Conservation (phyloP, 441 rosid species). For the Brassica hybrid region DNA sequence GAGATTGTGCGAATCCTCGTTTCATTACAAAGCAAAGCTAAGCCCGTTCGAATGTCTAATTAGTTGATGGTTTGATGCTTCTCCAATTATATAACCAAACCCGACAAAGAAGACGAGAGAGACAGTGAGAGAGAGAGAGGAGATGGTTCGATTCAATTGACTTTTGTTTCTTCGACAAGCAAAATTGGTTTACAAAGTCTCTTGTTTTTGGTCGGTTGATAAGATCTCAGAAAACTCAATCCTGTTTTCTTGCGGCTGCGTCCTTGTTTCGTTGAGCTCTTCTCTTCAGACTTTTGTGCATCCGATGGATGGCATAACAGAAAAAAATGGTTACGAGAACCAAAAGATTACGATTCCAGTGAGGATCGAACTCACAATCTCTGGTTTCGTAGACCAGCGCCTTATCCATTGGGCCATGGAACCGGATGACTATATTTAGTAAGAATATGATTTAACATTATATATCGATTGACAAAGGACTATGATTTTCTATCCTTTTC, state of each 20-base stretch:
- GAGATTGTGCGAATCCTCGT: constrained; percentile 71
- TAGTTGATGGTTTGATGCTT: constrained; percentile 9
- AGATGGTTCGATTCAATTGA: constrained; percentile 8
- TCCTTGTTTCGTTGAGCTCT: background rate
- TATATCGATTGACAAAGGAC: too few species aligned
- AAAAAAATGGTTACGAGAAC: too few species aligned
- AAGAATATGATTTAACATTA: too few species aligned
- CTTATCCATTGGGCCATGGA: constrained; percentile 99
- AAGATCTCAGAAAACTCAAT: background rate
- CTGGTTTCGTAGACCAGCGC: constrained; percentile 99
- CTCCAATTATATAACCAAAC: constrained; percentile 9
- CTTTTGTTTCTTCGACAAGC: constrained; percentile 7
- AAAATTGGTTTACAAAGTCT: background rate
- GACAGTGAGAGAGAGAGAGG: too few species aligned
- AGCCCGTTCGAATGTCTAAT: background rate
- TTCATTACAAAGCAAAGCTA: constrained; percentile 57
- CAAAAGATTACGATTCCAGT: constrained; percentile 44
- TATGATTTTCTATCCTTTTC: too few species aligned
- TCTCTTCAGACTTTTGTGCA: too few species aligned
- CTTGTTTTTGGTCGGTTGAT: background rate
- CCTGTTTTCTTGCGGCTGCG: constrained; percentile 32
- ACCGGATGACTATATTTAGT: background rate
- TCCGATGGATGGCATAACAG: too few species aligned
- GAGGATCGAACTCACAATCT: constrained; percentile 97
- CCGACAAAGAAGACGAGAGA: background rate